Conservation (phyloP, 164 flowering plant genomes). For the Umbellularia californica region DNA sequence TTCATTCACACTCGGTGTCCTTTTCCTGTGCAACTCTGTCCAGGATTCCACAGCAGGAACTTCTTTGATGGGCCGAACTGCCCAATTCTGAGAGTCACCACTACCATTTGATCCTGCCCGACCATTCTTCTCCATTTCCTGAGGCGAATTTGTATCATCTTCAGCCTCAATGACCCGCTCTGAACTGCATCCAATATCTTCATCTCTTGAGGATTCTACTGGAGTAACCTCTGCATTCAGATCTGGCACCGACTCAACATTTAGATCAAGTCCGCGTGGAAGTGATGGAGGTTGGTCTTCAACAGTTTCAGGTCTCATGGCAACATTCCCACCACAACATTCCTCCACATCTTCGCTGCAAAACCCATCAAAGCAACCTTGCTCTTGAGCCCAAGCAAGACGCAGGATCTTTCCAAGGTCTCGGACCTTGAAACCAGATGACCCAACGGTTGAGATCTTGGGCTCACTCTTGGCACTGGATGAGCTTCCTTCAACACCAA, state of each 20-base stretch:
- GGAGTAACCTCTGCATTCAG: slow-evolving; percentile 81
- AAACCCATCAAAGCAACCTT: slow-evolving; percentile 44
- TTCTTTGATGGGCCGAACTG: slow-evolving; percentile 33
- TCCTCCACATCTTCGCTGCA: slow-evolving; percentile 41
- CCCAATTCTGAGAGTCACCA: slow-evolving; percentile 56
- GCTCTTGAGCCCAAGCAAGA: slow-evolving; percentile 65
- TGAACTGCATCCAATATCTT: slow-evolving; percentile 48
- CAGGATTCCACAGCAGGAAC: slow-evolving; percentile 58
- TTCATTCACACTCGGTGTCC: slow-evolving; percentile 38
- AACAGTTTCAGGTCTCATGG: slow-evolving; percentile 28
- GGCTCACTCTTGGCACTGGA: slow-evolving; percentile 33
- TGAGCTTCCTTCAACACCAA: slow-evolving; percentile 32
- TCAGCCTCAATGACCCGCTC: slow-evolving; percentile 52
- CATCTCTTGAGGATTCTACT: slow-evolving; percentile 67
- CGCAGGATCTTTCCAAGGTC: slow-evolving; percentile 76
- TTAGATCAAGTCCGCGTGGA: slow-evolving; percentile 70
- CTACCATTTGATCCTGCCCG: slow-evolving; percentile 55
- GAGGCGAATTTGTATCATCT: slow-evolving; percentile 56
- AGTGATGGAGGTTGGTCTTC: slow-evolving; percentile 35
- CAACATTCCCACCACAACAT: slow-evolving; percentile 31
- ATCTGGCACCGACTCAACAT: slow-evolving; percentile 88
- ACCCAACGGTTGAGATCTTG: slow-evolving; percentile 20
- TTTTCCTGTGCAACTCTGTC: slow-evolving; percentile 41
- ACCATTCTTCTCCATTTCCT: slow-evolving; percentile 47
- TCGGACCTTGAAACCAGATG: slow-evolving; percentile 72